Evolutionary conservation across 139 green algal species (phyloP), one percentile per base, ranked within the genome.

Genomic region (Haematococcus lacustris): DNA sequence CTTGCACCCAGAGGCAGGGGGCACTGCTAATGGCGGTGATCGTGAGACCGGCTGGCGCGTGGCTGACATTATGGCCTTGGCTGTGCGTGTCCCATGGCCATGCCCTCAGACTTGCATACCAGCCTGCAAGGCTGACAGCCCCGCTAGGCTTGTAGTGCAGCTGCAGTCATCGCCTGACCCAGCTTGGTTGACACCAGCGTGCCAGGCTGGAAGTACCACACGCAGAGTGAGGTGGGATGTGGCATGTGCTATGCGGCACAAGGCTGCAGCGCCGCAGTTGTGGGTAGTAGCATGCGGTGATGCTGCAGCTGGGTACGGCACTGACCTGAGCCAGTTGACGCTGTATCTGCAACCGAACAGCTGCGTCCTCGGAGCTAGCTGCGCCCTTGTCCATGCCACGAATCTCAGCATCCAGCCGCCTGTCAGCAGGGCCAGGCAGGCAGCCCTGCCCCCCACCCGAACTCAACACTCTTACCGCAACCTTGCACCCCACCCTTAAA

Each of bases 281-380:
- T 17, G 17, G 9, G 9, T 17, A 53, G 17, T 28, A 53, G 43
- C 43, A 53, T 53, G 9, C 43, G 9, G 43, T 53, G 43, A 9
- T 17, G 17, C 43, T 53, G 43, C 43, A 53, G 9, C 43, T 9
- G 9, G 30, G 17, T 26, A 23, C 53, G 9, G 23, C 53, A 35
- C 53, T 26, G 23, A 64, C 53, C 53, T 64, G 53, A 21, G 92
- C 92, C 43, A 97, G 79, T 71, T 93, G 92, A 57, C 77, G 78
- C 84, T 94, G 91, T 73, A 93, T 83, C 68, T 94, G 89, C 25
- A 76, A 63, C 65, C 78, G 78, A 23, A 92, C 78, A 3, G 64
- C 62, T 3, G 68, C 53, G 0, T 53, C 6, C 33, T 47, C 61
- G 6, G 43, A 51, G 23, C 4, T 39, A 30, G 32, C 47, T 51